Evolutionary conservation across 2,329 filamentous ascomycete species (phyloP).

Genomic region (Pleomassaria siparia): DNA sequence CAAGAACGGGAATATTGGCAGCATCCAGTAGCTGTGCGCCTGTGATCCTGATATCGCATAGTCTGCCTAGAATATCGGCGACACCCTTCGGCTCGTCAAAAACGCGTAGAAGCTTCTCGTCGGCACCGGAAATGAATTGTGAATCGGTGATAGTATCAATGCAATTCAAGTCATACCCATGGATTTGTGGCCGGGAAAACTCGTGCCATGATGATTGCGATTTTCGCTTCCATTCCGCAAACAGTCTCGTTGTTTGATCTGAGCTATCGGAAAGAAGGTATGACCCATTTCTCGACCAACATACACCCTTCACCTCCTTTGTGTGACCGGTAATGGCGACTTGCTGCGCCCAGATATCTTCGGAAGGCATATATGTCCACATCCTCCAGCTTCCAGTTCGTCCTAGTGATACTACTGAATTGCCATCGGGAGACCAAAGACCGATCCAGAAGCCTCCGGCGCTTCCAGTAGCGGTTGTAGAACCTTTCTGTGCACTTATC

Average conservation of each 20-base stretch:
- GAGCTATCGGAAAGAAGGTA: slow-evolving; percentile 87
- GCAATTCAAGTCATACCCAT: slow-evolving; percentile 97
- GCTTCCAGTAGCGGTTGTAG: slow-evolving; percentile 93
- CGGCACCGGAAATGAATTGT: slow-evolving; percentile 90
- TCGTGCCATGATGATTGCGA: slow-evolving; percentile 78
- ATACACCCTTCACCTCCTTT: slow-evolving; percentile 74
- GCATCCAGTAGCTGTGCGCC: slow-evolving; percentile 67
- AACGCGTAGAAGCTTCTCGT: slow-evolving; percentile 96
- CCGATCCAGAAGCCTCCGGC: slow-evolving; percentile 96
- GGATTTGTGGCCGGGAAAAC: slow-evolving; percentile 92
- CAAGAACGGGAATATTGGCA: slow-evolving; percentile 91
- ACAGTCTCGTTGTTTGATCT: slow-evolving; percentile 90
- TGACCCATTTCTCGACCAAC: slow-evolving; percentile 79
- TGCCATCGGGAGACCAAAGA: slow-evolving; percentile 80
- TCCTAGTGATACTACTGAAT: slow-evolving; percentile 76
- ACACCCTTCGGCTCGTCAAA: slow-evolving; percentile 88
- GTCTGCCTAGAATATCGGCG: slow-evolving; percentile 68
- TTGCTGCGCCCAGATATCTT: slow-evolving; percentile 73
- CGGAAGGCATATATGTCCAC: slow-evolving; percentile 67
- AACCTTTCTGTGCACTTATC: slow-evolving; percentile 91
- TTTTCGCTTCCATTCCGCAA: slow-evolving; percentile 71
- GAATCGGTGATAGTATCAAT: slow-evolving; percentile 72
- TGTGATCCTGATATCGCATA: slow-evolving; percentile 61
- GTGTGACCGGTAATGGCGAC: slow-evolving; percentile 84
- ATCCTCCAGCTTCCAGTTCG: slow-evolving; percentile 91